Evolutionary conservation across 2,329 filamentous ascomycete genomes (phyloP).

Genomic region (Thielaviopsis cerberus): DNA sequence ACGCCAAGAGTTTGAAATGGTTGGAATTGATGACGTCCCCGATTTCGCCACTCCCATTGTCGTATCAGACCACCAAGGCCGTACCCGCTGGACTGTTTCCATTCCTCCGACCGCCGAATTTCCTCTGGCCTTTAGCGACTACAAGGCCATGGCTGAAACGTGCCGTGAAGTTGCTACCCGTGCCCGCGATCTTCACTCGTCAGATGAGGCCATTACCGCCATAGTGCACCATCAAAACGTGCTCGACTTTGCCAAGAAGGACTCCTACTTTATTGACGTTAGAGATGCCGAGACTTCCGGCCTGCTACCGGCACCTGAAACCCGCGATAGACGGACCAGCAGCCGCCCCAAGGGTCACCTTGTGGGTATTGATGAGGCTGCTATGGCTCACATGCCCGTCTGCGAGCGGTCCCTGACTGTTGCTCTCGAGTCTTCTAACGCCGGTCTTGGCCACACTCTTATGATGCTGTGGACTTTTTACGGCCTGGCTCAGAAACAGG

Average conservation of each 20-base stretch:
- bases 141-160: conserved; percentile 49
- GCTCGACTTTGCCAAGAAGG: conserved; percentile 29
- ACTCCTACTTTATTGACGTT: conserved; percentile 57
- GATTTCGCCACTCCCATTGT: conserved; percentile 55
- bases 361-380: conserved; percentile 28
- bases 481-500: conserved; percentile 56
- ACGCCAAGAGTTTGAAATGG: conserved; percentile 43
- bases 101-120: conserved; percentile 51
- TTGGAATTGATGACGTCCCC: conserved; percentile 46
- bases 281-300: conserved; percentile 48
- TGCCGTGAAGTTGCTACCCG: conserved; percentile 45
- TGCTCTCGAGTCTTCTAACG: conserved; percentile 52
- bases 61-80: conserved; percentile 44
- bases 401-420: conserved; percentile 61
- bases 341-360: conserved; percentile 21
- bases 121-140: conserved; percentile 46
- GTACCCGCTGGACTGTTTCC: conserved; percentile 60
- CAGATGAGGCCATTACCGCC: conserved; percentile 21
- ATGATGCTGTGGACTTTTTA: conserved; percentile 74
- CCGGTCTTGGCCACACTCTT: conserved; percentile 57
- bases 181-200: conserved; percentile 26
- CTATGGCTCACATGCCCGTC: conserved; percentile 29
- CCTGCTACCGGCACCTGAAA: conserved; percentile 31
- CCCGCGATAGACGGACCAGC: conserved; percentile 20
- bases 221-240: conserved; percentile 11